A percentile compares a stretch with the other conserved stretches of the same genome.
phyloP scores from a whole-genome alignment of 257 asterid species.

The Solanum tarijense region DNA sequence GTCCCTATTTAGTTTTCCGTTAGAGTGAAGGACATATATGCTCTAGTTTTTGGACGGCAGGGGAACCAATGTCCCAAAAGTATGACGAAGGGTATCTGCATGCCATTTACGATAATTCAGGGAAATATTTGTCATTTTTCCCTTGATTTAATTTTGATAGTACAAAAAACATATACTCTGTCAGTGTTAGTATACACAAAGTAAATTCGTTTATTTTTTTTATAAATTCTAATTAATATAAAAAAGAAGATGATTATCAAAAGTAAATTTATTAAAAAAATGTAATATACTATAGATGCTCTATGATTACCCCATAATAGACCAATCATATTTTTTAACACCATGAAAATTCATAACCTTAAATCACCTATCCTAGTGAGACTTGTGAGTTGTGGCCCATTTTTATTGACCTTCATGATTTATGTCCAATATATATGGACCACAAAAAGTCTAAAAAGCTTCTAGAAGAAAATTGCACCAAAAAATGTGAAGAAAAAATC shows the following conservation, averaged over 20 bases:
- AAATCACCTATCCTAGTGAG: not conserved
- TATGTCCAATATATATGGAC: not conserved
- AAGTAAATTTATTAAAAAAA: not conserved
- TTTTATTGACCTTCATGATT: not conserved
- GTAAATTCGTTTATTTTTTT: not conserved
- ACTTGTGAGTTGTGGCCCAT: not conserved
- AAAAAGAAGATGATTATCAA: not conserved
- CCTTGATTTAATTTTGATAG: not conserved
- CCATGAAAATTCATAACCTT: not conserved
- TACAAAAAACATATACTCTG: not conserved
- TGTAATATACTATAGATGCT: not conserved
- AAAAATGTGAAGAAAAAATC: not conserved
- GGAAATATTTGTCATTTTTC: too few relatives aligned
- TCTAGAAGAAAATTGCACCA: not conserved
- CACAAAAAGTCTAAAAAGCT: not conserved
- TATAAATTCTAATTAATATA: not conserved
- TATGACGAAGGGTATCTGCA: too few relatives aligned
- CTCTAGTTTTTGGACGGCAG: too few relatives aligned
- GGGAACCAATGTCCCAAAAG: too few relatives aligned
- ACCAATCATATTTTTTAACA: not conserved
- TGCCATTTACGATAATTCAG: too few relatives aligned
- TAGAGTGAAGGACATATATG: too few relatives aligned
- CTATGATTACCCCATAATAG: not conserved
- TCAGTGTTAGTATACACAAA: not conserved
- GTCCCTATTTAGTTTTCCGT: too few relatives aligned